These are phyloP conservation scores for Pelagomonas calceolata DNA, from an alignment of 108 stramenopile genomes.

Conservation along the genomic window DNA sequence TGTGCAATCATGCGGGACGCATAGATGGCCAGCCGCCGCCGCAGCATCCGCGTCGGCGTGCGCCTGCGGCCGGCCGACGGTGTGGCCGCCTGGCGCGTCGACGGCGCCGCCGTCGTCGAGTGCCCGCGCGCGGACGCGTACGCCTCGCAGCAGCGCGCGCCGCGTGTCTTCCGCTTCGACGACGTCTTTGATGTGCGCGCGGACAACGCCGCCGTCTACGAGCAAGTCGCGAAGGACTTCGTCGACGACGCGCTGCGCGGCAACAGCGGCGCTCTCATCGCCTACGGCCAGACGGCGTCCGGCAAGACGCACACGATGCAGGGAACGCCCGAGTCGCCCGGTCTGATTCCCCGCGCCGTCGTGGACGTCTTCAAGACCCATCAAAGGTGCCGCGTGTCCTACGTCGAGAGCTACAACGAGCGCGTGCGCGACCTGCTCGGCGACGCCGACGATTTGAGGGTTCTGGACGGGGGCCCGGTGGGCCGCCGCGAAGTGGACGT, in stretches of 20 bases:
- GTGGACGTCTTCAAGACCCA: slow-evolving; percentile 2
- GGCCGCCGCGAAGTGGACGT: slow-evolving; percentile 16
- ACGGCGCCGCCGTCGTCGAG: too few relatives aligned
- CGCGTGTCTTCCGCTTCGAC: slow-evolving; percentile 4
- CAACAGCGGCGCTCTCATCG: slow-evolving; percentile 6
- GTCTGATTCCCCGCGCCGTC: slow-evolving; percentile 4
- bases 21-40: too few relatives aligned
- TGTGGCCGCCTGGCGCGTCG: too few relatives aligned
- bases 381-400: slow-evolving; percentile 4
- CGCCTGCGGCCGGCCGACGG: too few relatives aligned
- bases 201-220: slow-evolving; percentile 3
- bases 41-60: too few relatives aligned
- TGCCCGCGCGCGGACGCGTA: too few relatives aligned
- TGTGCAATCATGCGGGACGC: too few relatives aligned
- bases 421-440: slow-evolving; percentile 12
- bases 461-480: background rate
- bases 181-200: slow-evolving; percentile 1
- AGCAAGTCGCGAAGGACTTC: background rate
- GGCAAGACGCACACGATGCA: slow-evolving; percentile 24
- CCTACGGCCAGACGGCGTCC: slow-evolving; percentile 12
- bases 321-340: slow-evolving; percentile 10
- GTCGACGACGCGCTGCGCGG: slow-evolving; percentile 7
- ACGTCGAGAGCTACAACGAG: slow-evolving; percentile 19
- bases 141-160: too few relatives aligned
- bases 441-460: background rate